Evolutionary conservation across 169 alveolate species (phyloP), one percentile per base, ranked within the genome.

Genomic region (Babesia gibsoni): DNA sequence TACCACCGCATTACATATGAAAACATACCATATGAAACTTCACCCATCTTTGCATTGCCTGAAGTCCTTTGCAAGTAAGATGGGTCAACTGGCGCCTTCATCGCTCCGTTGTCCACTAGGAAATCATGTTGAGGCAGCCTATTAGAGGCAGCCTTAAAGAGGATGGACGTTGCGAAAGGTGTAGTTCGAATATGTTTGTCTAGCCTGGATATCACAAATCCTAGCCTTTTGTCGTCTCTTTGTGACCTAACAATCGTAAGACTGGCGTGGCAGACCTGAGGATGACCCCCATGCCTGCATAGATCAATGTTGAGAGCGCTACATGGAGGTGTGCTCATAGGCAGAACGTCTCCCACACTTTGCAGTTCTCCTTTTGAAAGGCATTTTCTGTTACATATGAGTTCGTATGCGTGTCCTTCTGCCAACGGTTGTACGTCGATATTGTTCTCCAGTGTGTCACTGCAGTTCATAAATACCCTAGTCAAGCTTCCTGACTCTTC

Each of bases 41-140:
- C 77, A 1, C 77, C 77, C 63, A 66, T 66, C 8, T 54, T 7
- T 20, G 77, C 45, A 49, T 46, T 61, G 41, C 49, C 72, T 4
- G 61, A 56, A 46, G 46, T 29, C 58, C 46, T 56, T 12, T 32
- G 59, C 25, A 61, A 16, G 52, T 61, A 61, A 1, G 72, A 61
- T 2, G 72, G 33, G 22, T 61, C 72, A 0, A 61, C 25, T 10
- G 72, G 42, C n/a, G 52, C 72, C 72, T 61, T 61, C 36, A 61
- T 29, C 8, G 72, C 42, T 0, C 72, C 72, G 58, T 61, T 61
- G 32, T 61, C 72, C 30, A 61, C 58, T 45, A 61, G 35, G 45
- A 61, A 61, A 32, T 27, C 30, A 25, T 61, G 72, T 58, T 61
- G 72, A 36, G 72, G 72, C 32, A 61, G 32, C 43, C 72, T 9